phyloP scores from a whole-genome alignment of 495 filamentous ascomycete species.

The Penicillium dipodomyicola region DNA sequence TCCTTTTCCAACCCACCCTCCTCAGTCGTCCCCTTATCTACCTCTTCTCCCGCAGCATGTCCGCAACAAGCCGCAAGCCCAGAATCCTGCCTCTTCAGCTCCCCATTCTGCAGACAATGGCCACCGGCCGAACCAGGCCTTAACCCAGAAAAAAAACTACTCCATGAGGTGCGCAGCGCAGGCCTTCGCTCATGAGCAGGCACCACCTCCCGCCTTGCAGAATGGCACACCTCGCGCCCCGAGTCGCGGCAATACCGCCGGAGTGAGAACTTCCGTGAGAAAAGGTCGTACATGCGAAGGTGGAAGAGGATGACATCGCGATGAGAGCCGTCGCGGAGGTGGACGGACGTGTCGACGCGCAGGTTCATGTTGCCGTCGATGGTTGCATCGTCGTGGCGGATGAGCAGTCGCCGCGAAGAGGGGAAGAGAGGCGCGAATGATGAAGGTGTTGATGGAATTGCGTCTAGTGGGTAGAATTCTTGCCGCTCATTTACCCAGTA shows the following conservation, averaged over 20 bases:
- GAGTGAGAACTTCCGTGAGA: constrained; percentile 82
- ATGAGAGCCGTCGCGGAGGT: constrained; percentile 49
- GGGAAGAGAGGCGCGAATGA: constrained; percentile 89
- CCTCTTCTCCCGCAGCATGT: constrained; percentile 34
- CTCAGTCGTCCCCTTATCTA: constrained; percentile 16
- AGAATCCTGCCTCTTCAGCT: constrained; percentile 52
- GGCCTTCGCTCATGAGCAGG: constrained; percentile 50
- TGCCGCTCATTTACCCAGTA: constrained; percentile 62
- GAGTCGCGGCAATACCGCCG: constrained; percentile 90
- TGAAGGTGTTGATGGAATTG: constrained; percentile 71
- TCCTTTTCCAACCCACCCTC: not conserved
- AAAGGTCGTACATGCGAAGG: constrained; percentile 91
- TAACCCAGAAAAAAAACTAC: constrained; percentile 68
- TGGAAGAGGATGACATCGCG: constrained; percentile 86
- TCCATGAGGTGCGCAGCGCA: constrained; percentile 67
- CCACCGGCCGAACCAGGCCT: constrained; percentile 52
- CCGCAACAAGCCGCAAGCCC: constrained; percentile 47
- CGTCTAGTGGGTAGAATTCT: constrained; percentile 59
- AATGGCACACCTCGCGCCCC: constrained; percentile 89
- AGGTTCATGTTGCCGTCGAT: constrained; percentile 97
- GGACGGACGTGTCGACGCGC: constrained; percentile 76
- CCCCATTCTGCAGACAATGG: constrained; percentile 16
- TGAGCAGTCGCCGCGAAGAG: constrained; percentile 71
- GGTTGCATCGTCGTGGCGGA: constrained; percentile 89
- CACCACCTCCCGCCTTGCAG: constrained; percentile 65